A percentile compares a stretch with the other conserved stretches of the same genome.
Conservation (phyloP, 2,329 filamentous ascomycete genomes). For the Colletotrichum tabaci region DNA sequence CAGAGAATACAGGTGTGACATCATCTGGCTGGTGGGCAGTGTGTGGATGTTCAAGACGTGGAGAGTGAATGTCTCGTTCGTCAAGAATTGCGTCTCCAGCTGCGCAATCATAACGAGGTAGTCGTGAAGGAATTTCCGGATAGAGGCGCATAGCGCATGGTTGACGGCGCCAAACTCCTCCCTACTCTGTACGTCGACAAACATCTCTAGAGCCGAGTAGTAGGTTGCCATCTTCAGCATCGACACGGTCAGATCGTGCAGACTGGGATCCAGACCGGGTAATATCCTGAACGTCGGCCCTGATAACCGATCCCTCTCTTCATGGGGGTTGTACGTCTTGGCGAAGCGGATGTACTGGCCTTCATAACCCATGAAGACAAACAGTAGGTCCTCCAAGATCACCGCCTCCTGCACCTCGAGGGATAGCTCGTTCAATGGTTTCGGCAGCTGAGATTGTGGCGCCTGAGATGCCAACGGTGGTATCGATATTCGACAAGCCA, state of each 20-base stretch:
- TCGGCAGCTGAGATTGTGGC: constrained; percentile 78
- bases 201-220: constrained; percentile 91
- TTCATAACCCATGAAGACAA: constrained; percentile 98
- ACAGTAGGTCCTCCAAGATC: constrained; percentile 91
- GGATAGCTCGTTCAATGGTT: constrained; percentile 77
- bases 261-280: constrained; percentile 88
- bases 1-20: constrained; percentile 89
- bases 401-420: constrained; percentile 88
- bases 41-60: constrained; percentile 95
- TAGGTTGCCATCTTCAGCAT: constrained; percentile 97
- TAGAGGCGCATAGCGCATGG: constrained; percentile 95
- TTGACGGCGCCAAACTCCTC: constrained; percentile 96
- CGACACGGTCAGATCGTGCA: constrained; percentile 87
- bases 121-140: constrained; percentile 91
- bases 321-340: constrained; percentile 84
- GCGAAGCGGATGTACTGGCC: constrained; percentile 96
- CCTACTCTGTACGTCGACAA: constrained; percentile 93
- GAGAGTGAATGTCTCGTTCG: constrained; percentile 89
- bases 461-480: constrained; percentile 82
- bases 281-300: constrained; percentile 87
- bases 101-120: constrained; percentile 95
- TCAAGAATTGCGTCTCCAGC: constrained; percentile 92
- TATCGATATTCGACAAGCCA: constrained; percentile 75
- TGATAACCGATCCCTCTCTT: constrained; percentile 88
- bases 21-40: constrained; percentile 90